Percentiles rank a stretch among this genome's conserved stretches.
phyloP scores from a whole-genome alignment of 768 basidiomycete species.

The Trametes sanguinea region DNA sequence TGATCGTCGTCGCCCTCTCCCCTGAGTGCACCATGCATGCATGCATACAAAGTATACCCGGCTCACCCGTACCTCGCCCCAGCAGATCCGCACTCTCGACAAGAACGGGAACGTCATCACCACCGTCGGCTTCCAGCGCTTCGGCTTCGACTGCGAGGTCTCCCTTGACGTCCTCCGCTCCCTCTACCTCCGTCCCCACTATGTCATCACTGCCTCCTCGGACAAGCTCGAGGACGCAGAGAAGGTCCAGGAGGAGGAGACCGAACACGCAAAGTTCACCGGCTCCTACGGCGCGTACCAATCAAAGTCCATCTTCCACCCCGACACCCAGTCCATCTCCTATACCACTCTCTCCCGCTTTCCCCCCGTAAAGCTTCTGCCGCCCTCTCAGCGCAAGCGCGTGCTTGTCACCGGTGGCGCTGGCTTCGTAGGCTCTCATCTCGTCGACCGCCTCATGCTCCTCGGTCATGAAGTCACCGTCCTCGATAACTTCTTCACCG shows the following conservation, averaged over 20 bases:
- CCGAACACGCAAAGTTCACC: slow-evolving; percentile 55
- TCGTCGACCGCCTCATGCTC: slow-evolving; percentile 96
- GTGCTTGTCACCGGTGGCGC: slow-evolving; percentile 96
- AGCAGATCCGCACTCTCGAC: slow-evolving; percentile 65
- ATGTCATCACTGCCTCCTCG: slow-evolving; percentile 50
- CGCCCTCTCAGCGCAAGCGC: slow-evolving; percentile 78
- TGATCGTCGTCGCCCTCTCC: slow-evolving; percentile 1
- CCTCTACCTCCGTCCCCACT: slow-evolving; percentile 87
- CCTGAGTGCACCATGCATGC: slow-evolving; percentile 2
- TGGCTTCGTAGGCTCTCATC: slow-evolving; percentile 98
- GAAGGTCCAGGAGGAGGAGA: slow-evolving; percentile 42
- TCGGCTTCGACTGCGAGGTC: slow-evolving; percentile 90
- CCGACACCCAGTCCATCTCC: slow-evolving; percentile 78
- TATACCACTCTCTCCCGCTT: slow-evolving; percentile 92
- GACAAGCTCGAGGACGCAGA: slow-evolving; percentile 38
- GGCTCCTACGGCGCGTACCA: slow-evolving; percentile 56
- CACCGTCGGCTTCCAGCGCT: slow-evolving; percentile 80
- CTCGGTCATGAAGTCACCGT: slow-evolving; percentile 98
- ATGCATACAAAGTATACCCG: neutral
- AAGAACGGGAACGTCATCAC: slow-evolving; percentile 75
- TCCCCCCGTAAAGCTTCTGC: slow-evolving; percentile 87
- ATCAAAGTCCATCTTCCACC: slow-evolving; percentile 86
- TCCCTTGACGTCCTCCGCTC: slow-evolving; percentile 77
- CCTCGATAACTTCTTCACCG: slow-evolving; percentile 98
- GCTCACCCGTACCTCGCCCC: slow-evolving; percentile 2